Conservation (phyloP, 2,329 filamentous ascomycete species). For the Claviceps pazoutovae region DNA sequence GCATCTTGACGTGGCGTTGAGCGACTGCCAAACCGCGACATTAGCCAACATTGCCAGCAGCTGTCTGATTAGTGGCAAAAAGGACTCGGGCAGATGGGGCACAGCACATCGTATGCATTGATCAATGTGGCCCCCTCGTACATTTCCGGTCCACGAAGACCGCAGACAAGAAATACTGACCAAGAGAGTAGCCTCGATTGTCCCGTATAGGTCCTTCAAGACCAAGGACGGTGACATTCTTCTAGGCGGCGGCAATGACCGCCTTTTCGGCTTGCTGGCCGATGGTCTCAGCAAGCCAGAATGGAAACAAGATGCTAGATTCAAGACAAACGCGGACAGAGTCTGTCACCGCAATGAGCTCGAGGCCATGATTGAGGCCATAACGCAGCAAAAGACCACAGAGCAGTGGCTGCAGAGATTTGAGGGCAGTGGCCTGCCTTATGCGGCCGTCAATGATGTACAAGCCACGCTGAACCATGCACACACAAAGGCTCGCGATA, state of each 20-base stretch:
- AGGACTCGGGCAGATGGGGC: constrained; percentile 83
- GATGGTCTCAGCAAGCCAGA: constrained; percentile 42
- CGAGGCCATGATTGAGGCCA: constrained; percentile 63
- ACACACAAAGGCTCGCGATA: constrained; percentile 71
- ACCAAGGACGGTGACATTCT: constrained; percentile 59
- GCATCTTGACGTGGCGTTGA: constrained; percentile 81
- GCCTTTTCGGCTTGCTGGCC: constrained; percentile 52
- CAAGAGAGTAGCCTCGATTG: constrained; percentile 63
- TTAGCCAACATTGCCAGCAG: constrained; percentile 93
- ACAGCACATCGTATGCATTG: constrained; percentile 68
- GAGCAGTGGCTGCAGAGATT: constrained; percentile 76
- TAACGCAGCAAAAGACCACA: constrained; percentile 66
- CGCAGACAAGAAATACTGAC: background rate
- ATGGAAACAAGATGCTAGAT: constrained; percentile 46
- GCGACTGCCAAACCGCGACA: constrained; percentile 89
- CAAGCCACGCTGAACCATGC: constrained; percentile 70
- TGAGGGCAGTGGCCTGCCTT: constrained; percentile 87
- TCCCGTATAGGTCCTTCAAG: constrained; percentile 79
- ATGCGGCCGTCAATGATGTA: constrained; percentile 84
- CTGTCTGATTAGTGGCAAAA: constrained; percentile 73
- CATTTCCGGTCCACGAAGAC: no score
- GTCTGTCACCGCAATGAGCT: constrained; percentile 62
- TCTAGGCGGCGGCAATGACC: constrained; percentile 59
- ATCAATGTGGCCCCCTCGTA: no score
- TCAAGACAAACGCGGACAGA: constrained; percentile 45